A percentile compares a stretch with the other conserved stretches of the same genome.
phyloP scores from a whole-genome alignment of 306 rosid genomes.

The Parietaria judaica region DNA sequence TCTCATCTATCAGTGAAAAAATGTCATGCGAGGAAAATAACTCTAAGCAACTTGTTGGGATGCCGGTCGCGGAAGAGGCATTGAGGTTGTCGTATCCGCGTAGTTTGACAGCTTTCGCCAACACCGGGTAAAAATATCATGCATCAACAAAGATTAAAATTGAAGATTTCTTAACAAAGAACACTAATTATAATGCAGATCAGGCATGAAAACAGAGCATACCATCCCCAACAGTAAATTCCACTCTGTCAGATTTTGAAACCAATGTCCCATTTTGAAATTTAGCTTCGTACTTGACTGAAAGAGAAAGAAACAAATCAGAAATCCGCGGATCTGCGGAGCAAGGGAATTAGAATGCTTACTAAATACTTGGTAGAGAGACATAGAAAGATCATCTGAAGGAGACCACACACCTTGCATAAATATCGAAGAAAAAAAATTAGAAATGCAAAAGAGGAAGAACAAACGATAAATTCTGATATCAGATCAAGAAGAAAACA shows the following conservation, averaged over 20 bases:
- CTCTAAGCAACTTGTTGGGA: too few species aligned
- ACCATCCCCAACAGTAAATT: conserved; percentile 66
- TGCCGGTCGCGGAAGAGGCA: too few species aligned
- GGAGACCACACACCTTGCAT: too few species aligned
- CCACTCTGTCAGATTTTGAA: conserved; percentile 65
- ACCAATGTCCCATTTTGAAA: conserved; percentile 68
- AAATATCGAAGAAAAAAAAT: too few species aligned
- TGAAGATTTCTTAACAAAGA: not conserved
- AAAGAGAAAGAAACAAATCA: conserved; percentile 1
- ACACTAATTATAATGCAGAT: not conserved
- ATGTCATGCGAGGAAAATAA: too few species aligned
- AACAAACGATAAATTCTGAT: too few species aligned
- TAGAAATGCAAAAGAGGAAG: too few species aligned
- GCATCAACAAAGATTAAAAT: not conserved
- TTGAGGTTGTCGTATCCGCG: too few species aligned
- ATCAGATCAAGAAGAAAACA: too few species aligned
- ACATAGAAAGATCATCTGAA: too few species aligned
- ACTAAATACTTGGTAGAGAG: conserved; percentile 45
- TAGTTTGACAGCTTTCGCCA: conserved; percentile 54
- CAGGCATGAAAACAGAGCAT: not conserved
- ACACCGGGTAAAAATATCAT: conserved; percentile 75
- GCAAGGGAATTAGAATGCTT: conserved; percentile 25
- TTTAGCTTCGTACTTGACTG: conserved; percentile 65
- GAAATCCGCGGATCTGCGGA: not conserved
- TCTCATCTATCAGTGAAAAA: too few species aligned